A percentile compares a stretch with the other conserved stretches of the same genome.
Evolutionary conservation across 2,329 filamentous ascomycete species (phyloP).

Genomic region (Phaeosphaeria sp.): DNA sequence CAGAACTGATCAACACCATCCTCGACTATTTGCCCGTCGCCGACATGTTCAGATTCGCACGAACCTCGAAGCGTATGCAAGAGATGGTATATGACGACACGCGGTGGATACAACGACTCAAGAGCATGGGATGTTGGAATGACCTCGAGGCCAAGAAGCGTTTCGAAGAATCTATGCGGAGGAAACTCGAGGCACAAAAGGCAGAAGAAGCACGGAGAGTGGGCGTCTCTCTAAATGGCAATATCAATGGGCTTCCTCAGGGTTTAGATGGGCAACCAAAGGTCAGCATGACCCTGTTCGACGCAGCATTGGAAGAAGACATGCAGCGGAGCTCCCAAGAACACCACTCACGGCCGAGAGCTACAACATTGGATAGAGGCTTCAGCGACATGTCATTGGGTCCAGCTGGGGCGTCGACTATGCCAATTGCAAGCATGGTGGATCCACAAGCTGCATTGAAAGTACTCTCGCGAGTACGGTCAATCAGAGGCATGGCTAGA

Average conservation of each 20-base stretch:
- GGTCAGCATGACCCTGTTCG: conserved; percentile 71
- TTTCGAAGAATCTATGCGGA: conserved; percentile 72
- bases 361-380: conserved; percentile 65
- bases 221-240: conserved; percentile 42
- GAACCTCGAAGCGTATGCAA: conserved; percentile 82
- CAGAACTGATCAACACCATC: conserved; percentile 86
- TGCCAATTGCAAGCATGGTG: conserved; percentile 26
- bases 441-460: conserved; percentile 72
- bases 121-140: conserved; percentile 90
- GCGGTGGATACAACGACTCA: conserved; percentile 86
- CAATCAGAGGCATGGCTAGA: conserved; percentile 82
- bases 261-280: conserved; percentile 40
- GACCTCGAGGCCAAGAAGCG: conserved; percentile 82
- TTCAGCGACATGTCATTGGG: conserved; percentile 78
- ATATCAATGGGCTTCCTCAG: conserved; percentile 46
- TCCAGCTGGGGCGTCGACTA: conserved; percentile 42
- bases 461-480: conserved; percentile 74
- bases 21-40: conserved; percentile 86
- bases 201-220: conserved; percentile 49
- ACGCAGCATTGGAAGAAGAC: conserved; percentile 73
- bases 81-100: conserved; percentile 99
- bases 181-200: conserved; percentile 64
- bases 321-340: conserved; percentile 55
- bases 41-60: conserved; percentile 85
- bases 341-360: conserved; percentile 30